Evolutionary conservation across 768 basidiomycete genomes (phyloP), one percentile per base, ranked within the genome.

Genomic region (Tephrocybe sp.): DNA sequence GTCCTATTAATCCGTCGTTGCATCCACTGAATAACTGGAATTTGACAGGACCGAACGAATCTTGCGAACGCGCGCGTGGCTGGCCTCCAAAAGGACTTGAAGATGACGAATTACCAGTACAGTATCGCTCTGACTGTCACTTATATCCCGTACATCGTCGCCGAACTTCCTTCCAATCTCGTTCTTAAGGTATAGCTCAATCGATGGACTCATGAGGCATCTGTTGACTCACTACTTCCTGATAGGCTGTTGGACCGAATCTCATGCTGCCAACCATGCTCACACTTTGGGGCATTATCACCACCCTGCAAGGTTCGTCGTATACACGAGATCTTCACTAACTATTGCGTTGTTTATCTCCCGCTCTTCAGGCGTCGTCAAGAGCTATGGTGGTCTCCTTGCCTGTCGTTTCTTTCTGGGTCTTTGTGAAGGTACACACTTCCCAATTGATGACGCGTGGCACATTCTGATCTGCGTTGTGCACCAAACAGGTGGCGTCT

Each of bases 91-190:
- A 74, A 63, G 17, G 74, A 80, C 41, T 61, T 86, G 41, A 67
- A 75, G 39, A 72, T 85, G 69, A 70, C 73, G 11, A 70, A 76
- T 43, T 62, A 73, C 9, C 67, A 78, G 57, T 85, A 83, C 54
- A 73, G 77, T 58, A 68, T 80, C 56, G 70, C 76, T 5, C 57
- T 79, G 48, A 79, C 76, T 1, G 73, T 78, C 30, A 75, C 75
- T 1, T 78, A 76, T 51, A 67, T 78, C 1, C 81, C 82, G 0
- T 85, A 84, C 45, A 82, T 84, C 47, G 62, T 67, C 4, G 76
- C 81, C 6, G 84, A 86, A 55, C 65, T 86, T 15, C 84, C 84
- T 6, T 80, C 83, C 1, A 85, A 84, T 60, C 64, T 85, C 26
- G 56, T 83, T 24, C 73, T 85, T 24, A 83, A 82, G 68, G 77